Evolutionary conservation across 805 yeast species (phyloP).

Genomic region (Metschnikowia gelsemii): DNA sequence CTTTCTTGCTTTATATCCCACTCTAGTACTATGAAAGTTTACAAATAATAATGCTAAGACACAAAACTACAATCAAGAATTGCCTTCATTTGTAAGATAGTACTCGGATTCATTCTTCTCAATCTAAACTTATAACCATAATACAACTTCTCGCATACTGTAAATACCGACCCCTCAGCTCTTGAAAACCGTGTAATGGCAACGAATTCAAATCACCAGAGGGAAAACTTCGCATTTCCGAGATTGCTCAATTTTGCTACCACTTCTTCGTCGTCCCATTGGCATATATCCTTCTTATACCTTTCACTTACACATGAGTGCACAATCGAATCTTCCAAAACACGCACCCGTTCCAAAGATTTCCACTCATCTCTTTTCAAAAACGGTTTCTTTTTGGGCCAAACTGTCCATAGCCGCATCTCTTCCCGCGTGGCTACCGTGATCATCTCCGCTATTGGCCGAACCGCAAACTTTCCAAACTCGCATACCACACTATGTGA

Average conservation of each 20-base stretch:
- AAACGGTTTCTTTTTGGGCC: neutral
- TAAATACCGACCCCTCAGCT: no score
- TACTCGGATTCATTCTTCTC: no score
- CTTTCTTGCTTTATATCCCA: no score
- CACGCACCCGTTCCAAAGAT: slow-evolving; percentile 2
- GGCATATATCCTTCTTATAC: slow-evolving; percentile 14
- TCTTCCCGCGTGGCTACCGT: slow-evolving; percentile 7
- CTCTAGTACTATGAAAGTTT: no score
- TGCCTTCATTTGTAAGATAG: no score
- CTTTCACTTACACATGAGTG: slow-evolving; percentile 18
- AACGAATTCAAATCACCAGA: no score
- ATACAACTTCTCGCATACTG: no score
- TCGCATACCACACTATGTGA: slow-evolving; percentile 12
- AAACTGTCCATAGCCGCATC: slow-evolving; percentile 13
- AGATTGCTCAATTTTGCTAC: neutral
- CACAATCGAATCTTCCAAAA: slow-evolving; percentile 13
- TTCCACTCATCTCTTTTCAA: slow-evolving; percentile 10
- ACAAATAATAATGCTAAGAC: no score
- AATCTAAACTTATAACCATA: no score
- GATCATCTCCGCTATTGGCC: slow-evolving; percentile 15
- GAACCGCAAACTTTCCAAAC: slow-evolving; percentile 4
- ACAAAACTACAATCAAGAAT: no score
- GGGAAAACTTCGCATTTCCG: no score
- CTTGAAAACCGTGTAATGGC: no score
- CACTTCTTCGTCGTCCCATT: slow-evolving; percentile 12